Conservation (phyloP, 2,329 filamentous ascomycete species). For the Bertia moriformis region DNA sequence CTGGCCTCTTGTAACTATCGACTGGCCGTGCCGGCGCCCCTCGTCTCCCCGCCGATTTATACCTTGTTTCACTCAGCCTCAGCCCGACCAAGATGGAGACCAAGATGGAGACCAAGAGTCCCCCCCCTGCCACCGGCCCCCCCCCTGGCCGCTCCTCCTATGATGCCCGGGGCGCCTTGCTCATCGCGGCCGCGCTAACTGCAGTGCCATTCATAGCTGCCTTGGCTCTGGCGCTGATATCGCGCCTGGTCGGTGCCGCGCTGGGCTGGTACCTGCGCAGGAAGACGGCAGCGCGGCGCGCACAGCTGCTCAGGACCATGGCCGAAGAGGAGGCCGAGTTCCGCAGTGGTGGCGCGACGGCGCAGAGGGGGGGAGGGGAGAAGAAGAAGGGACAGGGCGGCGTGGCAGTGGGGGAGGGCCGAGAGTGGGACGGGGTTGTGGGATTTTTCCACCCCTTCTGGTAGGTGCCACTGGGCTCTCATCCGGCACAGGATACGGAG, state of each 20-base stretch:
- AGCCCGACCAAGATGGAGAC: too few species aligned
- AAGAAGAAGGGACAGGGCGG: conserved; percentile 15
- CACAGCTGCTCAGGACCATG: conserved; percentile 37
- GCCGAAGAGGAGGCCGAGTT: conserved; percentile 26
- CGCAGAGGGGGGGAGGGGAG: conserved; percentile 22
- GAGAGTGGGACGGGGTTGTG: conserved; percentile 67
- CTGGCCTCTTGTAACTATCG: too few species aligned
- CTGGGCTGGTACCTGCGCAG: conserved; percentile 47
- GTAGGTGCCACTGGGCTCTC: too few species aligned
- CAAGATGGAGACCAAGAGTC: too few species aligned
- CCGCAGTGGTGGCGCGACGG: too few species aligned
- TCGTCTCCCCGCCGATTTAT: too few species aligned
- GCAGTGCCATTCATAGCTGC: conserved; percentile 9
- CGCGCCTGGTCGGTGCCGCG: conserved; percentile 20
- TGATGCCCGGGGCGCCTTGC: too few species aligned
- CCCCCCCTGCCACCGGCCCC: too few species aligned
- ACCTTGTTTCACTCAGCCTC: too few species aligned
- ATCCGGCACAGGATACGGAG: too few species aligned
- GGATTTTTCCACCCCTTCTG: conserved; percentile 98
- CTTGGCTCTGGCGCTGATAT: conserved; percentile 20
- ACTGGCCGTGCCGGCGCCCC: too few species aligned
- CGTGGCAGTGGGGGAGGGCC: conserved; percentile 6
- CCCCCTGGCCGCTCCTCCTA: too few species aligned
- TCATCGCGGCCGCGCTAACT: conserved; percentile 5
- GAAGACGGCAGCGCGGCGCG: conserved; percentile 47